Base-by-base conservation (phyloP, 805 yeast species). In the Saccharomyces eubayanus region DNA sequence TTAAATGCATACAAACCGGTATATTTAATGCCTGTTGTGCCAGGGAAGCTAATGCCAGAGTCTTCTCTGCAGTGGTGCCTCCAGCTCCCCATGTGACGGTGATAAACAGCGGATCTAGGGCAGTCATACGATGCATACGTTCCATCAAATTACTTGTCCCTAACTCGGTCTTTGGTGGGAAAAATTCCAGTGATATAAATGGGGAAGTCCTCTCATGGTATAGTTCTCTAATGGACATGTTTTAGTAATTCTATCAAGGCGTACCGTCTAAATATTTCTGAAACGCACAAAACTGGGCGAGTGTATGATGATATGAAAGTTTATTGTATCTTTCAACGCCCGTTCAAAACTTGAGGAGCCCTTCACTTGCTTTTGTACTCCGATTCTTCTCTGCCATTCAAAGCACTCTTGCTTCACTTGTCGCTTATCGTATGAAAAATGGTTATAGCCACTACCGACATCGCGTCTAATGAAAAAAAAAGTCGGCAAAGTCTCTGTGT, bases 11-110 rank as follows among this genome's bases (percentile, higher is more conserved):
- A 59, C 96, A 91, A 0, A 96, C 89, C 3, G 97, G 89, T n/a
- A 92, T 72, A 2, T 85, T 85, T 55, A 91, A 75, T 49, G 84
- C 89, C 48, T 78, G 72, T 62, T 87, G 89, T 61, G 95, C 85
- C 2, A 87, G 78, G 27, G 81, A 74, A 0, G 97, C 96, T 54
- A 94, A 75, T 47, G 88, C 92, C 55, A 94, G 70, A 0, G 97
- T 88, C 72, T 89, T 90, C 49, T 81, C 85, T 48, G 92, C 82
- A 9, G 97, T 89, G 5, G 96, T 83, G 2, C 99, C 99, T 45
- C 98, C 98, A 5, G 99, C 98, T 31, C 98, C 99, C 97, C 98
- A 94, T 0, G 99, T 94, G 12, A 94, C 86, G 2, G 96, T 89
- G 52, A 92, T 84, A 67, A 94, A 95, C 14, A 85, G 73, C 2